These are phyloP conservation scores for Isatis lusitanica DNA, from an alignment of 441 rosid species.

Conservation along the genomic window DNA sequence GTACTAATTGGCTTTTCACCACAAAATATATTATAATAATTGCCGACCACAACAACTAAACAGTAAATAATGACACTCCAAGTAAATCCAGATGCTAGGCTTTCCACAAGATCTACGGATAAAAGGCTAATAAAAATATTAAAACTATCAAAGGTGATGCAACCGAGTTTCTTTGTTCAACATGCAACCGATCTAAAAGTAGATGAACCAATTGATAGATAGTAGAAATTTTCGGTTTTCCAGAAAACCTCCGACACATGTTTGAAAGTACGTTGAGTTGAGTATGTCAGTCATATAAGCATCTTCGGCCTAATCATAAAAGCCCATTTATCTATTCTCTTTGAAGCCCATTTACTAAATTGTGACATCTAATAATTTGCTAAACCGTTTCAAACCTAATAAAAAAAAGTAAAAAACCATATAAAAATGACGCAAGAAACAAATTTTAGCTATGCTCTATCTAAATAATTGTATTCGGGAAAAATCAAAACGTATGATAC, in stretches of 20 bases:
- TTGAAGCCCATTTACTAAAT: background rate
- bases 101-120: background rate
- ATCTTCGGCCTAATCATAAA: conserved; percentile 10
- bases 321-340: background rate
- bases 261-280: background rate
- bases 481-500: background rate
- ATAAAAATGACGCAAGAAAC: background rate
- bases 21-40: background rate
- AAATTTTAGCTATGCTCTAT: background rate
- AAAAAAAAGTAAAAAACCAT: background rate
- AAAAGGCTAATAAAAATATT: background rate
- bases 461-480: no score
- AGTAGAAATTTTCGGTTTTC: no score
- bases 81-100: background rate
- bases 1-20: background rate
- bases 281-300: background rate
- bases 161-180: no score
- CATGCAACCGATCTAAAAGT: background rate
- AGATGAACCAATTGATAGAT: no score
- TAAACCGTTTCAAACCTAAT: background rate
- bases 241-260: no score
- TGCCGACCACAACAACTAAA: background rate
- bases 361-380: background rate
- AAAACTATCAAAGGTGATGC: background rate
- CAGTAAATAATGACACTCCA: background rate